Base-by-base conservation (phyloP, 352 stramenopile species). In the Globisporangium ultimum region DNA sequence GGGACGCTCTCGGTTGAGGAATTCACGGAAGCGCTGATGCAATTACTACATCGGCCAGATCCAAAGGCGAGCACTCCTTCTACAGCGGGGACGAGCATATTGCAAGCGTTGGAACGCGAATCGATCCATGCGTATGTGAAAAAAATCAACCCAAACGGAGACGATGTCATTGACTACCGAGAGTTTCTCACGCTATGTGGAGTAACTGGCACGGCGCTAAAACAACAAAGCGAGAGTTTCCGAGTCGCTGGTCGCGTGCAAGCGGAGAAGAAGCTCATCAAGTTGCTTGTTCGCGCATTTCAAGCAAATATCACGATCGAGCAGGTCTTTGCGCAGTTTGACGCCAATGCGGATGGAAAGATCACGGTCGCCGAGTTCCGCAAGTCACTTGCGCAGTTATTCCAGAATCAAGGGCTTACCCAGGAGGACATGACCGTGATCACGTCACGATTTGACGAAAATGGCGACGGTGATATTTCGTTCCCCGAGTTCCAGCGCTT, bases 291-390 rank as follows among this genome's bases (percentile, higher is more conserved):
- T 50, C 74, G 77, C 2, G 81, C 84, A 9, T 67, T 75, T 46
- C 58, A 63, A 8, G 61, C 55, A 28, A 86, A 82, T 0, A 64
- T 93, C 53, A 68, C 51, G 0, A 58, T 89, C 6, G 66, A 76
- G 11, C 70, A 92, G 15, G 68, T 92, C 6, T 96, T 97, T 43
- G 54, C 78, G n/a, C 68, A 95, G 3, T 92, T 94, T 48, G 85
- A 94, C 58, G 54, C 60, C 1, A 74, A 93, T 43, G 69, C 61
- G 0, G 84, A 91, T 32, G 78, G 85, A 3, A 68, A 59, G 17
- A 78, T 94, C 20, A 87, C 72, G 0, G 32, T 80, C 0, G 28
- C 51, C 6, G 85, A 94, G 53, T 88, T 93, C 51, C 67, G 84
- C 34, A 53, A 49, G 11, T 63, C 67, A 5, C 64, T 94, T n/a